Evolutionary conservation across 768 basidiomycete genomes (phyloP), one percentile per base, ranked within the genome.

Genomic region (Podaxis sp.): DNA sequence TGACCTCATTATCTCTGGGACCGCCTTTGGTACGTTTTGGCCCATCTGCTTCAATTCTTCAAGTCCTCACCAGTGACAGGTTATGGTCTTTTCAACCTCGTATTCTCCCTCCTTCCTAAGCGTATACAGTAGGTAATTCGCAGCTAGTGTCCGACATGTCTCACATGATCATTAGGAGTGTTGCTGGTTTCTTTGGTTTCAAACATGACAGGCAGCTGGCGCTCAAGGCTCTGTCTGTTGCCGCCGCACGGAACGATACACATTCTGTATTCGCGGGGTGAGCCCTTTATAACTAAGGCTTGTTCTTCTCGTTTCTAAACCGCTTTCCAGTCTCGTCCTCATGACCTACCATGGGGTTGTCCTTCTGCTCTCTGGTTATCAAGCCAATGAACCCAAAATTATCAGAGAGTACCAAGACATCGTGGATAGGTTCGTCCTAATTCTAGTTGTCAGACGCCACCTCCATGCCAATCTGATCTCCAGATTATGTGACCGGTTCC

Each of bases 301-400:
- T 44, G 48, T 23, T 38, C 42, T 4, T 14, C 51, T 51, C 14
- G 51, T 58, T 14, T 53, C 13, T 40, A 25, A n/a, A 2, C 25
- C 37, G 61, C 9, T 27, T 59, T 54, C 16, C 58, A 89, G 88
- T 13, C 74, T 93, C n/a, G 82, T 89, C 0, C 72, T 93, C 6
- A 92, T 93, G 89, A 88, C 89, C 2, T 92, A 91, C 67, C 77
- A 89, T 56, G 88, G 90, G 27, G 79, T 86, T 54, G 82, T 91
- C 4, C 77, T 92, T 1, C 79, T 89, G 0, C 68, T 90, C 32
- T 77, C 87, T 4, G 91, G 91, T 1, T 93, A 85, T 65, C 90
- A 90, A 67, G 89, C 90, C 0, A 84, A 93, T 62, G 88, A 88
- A 67, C 74, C 75, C 42, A 80, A 82, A 46, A 85, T 89, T 6